Base-by-base conservation (phyloP, 192 early-diverging fungal genomes). In the Coemansia sp. region DNA sequence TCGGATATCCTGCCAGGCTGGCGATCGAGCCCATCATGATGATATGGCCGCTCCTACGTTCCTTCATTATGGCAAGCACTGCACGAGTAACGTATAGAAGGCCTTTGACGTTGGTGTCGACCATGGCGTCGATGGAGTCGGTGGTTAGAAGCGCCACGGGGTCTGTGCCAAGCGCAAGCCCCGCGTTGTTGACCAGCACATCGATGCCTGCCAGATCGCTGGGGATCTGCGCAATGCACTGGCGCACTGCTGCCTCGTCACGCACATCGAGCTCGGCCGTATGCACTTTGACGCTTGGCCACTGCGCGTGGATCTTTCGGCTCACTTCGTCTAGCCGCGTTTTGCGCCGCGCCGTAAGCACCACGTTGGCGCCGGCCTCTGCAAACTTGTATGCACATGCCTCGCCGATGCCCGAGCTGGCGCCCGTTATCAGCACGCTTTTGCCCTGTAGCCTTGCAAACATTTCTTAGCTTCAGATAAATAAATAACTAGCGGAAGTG, bases 31-130 rank as follows among this genome's bases (percentile, higher is more conserved):
- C 87, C 60, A 98, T 86, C 77, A 94, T 96, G 65, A 98, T 92
- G 62, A 98, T 85, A 62, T 93, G 89, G 4, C 94, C 96, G 34
- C 85, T 73, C 23, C 23, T 26, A 0, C 60, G 63, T 6, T 67
- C 63, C 61, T 88, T 90, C 94, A 98, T 96, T 6, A 86, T 76
- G 6, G 88, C 90, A 11, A 98, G 66, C 4, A 95, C 85, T 4
- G 92, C 92, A 46, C 93, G 89, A 7, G 91, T 92, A 1, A 89
- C 86, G 63, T 88, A 89, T n/a, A 98, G 57, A 2, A 95, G 77
- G 0, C 94, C 94, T 73, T 95, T 95, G 63, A 98, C 87, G 75
- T 98, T 98, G 52, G 93, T 95, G 60, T 92, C 92, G 44, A 97
- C 72, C 84, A 94, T 90, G n/a, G 86, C 78, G 57, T 95, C 87